Conservation (phyloP, 75 land plant genomes). For the Larix kaempferi region DNA sequence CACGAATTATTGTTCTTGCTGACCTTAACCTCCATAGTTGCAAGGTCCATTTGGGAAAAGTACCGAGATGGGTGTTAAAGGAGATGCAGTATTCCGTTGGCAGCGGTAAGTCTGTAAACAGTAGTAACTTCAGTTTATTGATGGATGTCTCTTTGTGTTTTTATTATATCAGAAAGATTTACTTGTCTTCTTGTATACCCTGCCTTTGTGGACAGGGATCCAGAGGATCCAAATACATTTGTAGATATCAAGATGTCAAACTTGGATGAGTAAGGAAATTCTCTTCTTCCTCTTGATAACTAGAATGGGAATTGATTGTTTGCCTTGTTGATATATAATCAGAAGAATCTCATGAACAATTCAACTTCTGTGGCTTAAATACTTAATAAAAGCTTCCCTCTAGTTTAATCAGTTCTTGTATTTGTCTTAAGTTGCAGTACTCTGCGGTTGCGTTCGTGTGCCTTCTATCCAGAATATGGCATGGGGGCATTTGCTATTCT, state of each 20-base stretch:
- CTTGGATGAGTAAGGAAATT: slow-evolving; percentile 45
- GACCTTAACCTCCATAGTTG: slow-evolving; percentile 43
- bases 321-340: background rate
- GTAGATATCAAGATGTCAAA: slow-evolving; percentile 60
- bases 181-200: background rate
- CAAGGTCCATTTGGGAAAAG: slow-evolving; percentile 53
- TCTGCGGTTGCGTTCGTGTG: slow-evolving; percentile 58
- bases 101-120: slow-evolving; percentile 47
- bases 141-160: background rate
- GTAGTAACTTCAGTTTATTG: background rate
- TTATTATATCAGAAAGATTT: background rate
- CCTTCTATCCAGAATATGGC: slow-evolving; percentile 55
- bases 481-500: slow-evolving; percentile 63
- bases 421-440: slow-evolving; percentile 24
- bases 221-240: slow-evolving; percentile 67
- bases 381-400: background rate
- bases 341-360: background rate
- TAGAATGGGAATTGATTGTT: background rate
- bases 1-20: background rate
- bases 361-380: background rate
- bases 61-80: slow-evolving; percentile 38
- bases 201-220: slow-evolving; percentile 33
- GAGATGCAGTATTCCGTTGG: slow-evolving; percentile 86
- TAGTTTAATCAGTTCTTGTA: background rate
- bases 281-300: background rate